Conservation (phyloP, 208 protist genomes). For the Trypanosoma cruzi region DNA sequence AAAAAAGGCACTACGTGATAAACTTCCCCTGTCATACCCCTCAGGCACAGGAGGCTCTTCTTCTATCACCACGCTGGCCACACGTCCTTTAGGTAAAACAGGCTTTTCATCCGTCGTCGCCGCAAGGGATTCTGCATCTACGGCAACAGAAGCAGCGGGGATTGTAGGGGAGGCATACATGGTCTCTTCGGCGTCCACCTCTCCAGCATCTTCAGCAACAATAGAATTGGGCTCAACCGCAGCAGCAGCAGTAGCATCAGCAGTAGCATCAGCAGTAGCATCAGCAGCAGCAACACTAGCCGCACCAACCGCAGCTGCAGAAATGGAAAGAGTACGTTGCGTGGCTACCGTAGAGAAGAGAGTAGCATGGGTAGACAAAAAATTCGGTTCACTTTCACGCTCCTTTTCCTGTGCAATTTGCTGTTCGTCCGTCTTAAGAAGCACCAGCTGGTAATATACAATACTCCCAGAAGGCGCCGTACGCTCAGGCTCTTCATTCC, state of each 20-base stretch:
- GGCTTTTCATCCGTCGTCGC: neutral
- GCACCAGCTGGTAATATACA: constrained; percentile 47
- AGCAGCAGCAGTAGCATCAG: neutral
- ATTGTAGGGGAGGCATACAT: neutral
- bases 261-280: neutral
- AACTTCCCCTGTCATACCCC: neutral
- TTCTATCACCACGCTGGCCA: neutral
- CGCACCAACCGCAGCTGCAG: neutral
- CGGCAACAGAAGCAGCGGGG: neutral
- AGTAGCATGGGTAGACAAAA: too few relatives aligned
- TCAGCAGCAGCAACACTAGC: neutral
- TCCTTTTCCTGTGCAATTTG: neutral
- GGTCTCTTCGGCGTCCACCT: neutral
- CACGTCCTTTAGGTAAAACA: neutral
- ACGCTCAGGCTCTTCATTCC: constrained; percentile 1
- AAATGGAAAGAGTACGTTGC: neutral
- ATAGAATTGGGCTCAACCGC: neutral
- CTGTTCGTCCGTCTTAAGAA: constrained; percentile 40
- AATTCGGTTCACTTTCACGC: constrained; percentile 7
- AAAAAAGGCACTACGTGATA: neutral
- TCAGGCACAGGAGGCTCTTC: neutral
- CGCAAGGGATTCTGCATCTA: neutral
- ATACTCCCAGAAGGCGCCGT: constrained; percentile 28
- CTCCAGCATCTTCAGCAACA: neutral
- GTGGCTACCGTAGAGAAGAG: neutral